Conservation (phyloP, 2,329 filamentous ascomycete genomes). For the Ophiostoma ips region DNA sequence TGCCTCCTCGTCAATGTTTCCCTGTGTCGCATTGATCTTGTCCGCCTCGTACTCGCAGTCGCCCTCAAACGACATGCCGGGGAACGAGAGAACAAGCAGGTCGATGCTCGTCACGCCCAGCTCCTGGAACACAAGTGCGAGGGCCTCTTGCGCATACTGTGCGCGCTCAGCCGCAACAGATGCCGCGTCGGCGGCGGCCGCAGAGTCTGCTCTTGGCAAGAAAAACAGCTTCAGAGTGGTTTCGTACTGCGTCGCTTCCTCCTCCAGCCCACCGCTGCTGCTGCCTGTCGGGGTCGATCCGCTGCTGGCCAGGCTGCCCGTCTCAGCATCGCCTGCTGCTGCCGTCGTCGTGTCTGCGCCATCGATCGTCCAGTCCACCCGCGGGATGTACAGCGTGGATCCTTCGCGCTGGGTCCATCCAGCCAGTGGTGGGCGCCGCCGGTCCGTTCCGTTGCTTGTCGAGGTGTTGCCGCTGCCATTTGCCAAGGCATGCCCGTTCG, state of each 20-base stretch:
- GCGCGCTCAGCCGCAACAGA: constrained; percentile 51
- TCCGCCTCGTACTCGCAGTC: constrained; percentile 72
- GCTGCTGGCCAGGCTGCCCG: constrained; percentile 1
- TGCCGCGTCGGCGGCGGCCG: constrained; percentile 39
- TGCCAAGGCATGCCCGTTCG: constrained; percentile 4
- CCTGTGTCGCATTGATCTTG: constrained; percentile 45
- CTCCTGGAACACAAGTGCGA: constrained; percentile 68
- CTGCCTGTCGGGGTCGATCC: background rate
- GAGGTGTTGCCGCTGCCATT: constrained; percentile 2
- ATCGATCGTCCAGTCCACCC: constrained; percentile 46
- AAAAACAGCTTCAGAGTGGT: constrained; percentile 95
- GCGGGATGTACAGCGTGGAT: constrained; percentile 58
- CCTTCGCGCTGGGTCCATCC: constrained; percentile 57
- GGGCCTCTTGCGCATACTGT: constrained; percentile 60
- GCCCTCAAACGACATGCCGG: constrained; percentile 84
- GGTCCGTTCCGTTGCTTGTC: constrained; percentile 6
- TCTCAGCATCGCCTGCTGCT: background rate
- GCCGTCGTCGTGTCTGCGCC: background rate
- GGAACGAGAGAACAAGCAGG: constrained; percentile 84
- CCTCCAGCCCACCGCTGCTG: constrained; percentile 36
- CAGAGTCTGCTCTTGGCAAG: constrained; percentile 47
- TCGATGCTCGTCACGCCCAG: constrained; percentile 64
- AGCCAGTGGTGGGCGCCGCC: constrained; percentile 19
- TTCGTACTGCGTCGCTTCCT: constrained; percentile 77
- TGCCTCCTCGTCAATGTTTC: constrained; percentile 53